Evolutionary conservation across 257 asterid genomes (phyloP), one percentile per base, ranked within the genome.

Genomic region (Fraxinus pennsylvanica): DNA sequence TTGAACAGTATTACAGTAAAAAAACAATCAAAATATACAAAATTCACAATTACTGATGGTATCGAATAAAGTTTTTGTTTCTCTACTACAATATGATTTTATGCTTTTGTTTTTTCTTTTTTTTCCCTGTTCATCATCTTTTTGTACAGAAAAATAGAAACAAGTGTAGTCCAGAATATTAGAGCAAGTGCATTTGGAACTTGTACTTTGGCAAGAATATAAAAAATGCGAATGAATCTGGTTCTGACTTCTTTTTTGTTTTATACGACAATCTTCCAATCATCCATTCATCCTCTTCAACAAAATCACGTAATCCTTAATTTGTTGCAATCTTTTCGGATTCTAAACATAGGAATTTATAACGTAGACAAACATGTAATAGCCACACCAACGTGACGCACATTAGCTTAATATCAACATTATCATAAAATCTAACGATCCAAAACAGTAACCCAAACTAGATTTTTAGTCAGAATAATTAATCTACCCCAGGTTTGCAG

Each of bases 141-240:
- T 70, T 72, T 74, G 83, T 82, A 67, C 77, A 67, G 19, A 75
- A 22, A 19, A 17, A 25, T 22, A 21, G 30, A 74, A 5, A 6
- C 39, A 61, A 61, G 5, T 8, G 77, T 70, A 83, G 74, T 73
- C 3, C 61, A 77, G 88, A 87, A 85, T 82, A 85, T 68, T 65
- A 78, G 76, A 78, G 80, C 84, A 27, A 76, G 12, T 76, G 57
- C 29, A 67, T 17, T 65, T 63, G 22, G 19, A 78, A 77, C 74
- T 80, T 72, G 83, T 86, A 74, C 84, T 87, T 61, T 80, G 75
- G 78, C 78, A 80, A 69, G 79, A 81, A 81, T 68, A 76, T 73
- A 50, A 68, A 68, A 81, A 76, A 70, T 68, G 76, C 77, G 39
- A 80, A 79, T 84, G 97, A 83, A 90, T 86, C 88, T 73, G 88